Evolutionary conservation across 2,329 filamentous ascomycete species (phyloP).

Genomic region (Polychaeton citri): DNA sequence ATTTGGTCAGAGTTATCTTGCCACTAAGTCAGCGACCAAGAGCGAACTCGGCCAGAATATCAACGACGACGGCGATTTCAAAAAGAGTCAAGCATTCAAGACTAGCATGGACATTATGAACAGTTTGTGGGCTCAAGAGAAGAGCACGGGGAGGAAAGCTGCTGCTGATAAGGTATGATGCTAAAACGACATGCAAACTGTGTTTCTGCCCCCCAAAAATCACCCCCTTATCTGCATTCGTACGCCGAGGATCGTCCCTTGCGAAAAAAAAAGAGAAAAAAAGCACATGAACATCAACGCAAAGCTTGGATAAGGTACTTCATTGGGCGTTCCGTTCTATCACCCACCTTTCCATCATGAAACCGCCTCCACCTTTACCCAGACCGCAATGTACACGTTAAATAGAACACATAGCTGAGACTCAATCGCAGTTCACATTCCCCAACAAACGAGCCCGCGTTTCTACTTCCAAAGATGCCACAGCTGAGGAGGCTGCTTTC

Average conservation of each 20-base stretch:
- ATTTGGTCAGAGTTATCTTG: slow-evolving; percentile 19
- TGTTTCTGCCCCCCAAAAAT: no score
- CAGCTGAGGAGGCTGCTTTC: slow-evolving; percentile 46
- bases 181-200: neutral
- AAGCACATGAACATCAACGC: no score
- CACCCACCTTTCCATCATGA: no score
- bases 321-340: neutral
- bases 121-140: slow-evolving; percentile 68
- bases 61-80: slow-evolving; percentile 5
- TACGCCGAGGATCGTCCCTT: no score
- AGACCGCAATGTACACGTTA: slow-evolving; percentile 5
- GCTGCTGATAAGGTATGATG: slow-evolving; percentile 67
- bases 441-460: slow-evolving; percentile 17
- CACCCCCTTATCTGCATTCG: no score
- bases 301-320: no score
- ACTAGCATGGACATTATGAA: slow-evolving; percentile 96
- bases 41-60: slow-evolving; percentile 9
- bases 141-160: slow-evolving; percentile 38
- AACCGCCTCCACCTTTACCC: neutral
- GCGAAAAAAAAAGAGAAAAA: no score
- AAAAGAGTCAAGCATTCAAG: slow-evolving; percentile 49
- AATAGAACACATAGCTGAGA: slow-evolving; percentile 20
- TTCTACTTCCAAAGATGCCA: slow-evolving; percentile 44
- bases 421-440: slow-evolving; percentile 11
- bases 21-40: slow-evolving; percentile 20